These are phyloP conservation scores for Trifolium subterraneum DNA, from an alignment of 306 rosid genomes.

Conservation along the genomic window DNA sequence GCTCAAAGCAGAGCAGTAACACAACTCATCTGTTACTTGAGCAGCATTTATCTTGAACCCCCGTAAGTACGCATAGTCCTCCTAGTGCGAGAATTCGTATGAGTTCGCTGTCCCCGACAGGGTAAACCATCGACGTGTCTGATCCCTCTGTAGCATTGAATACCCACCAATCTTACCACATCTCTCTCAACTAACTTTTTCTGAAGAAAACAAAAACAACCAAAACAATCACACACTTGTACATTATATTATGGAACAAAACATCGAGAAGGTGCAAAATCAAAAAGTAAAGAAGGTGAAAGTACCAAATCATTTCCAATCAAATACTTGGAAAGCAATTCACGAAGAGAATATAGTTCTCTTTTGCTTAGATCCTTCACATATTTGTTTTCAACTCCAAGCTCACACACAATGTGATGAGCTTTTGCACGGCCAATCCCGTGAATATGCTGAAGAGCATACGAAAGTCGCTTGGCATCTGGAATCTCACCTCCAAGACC, in stretches of 20 bases:
- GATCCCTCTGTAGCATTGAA: conserved; percentile 67
- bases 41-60: conserved; percentile 42
- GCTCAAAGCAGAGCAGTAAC: conserved; percentile 28
- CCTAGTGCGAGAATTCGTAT: conserved; percentile 67
- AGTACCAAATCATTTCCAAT: conserved; percentile 72
- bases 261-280: background rate
- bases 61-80: conserved; percentile 46
- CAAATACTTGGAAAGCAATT: conserved; percentile 64
- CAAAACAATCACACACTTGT: conserved; percentile 13
- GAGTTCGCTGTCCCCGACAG: conserved; percentile 73
- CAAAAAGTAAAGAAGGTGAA: background rate
- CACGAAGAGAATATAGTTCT: conserved; percentile 63
- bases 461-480: conserved; percentile 64
- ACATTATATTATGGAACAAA: conserved; percentile 25
- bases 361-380: conserved; percentile 75
- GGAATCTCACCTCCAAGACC: conserved; percentile 82
- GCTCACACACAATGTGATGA: conserved; percentile 65
- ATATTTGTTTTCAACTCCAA: conserved; percentile 64
- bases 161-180: conserved; percentile 52
- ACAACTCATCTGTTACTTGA: conserved; percentile 37
- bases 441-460: conserved; percentile 68
- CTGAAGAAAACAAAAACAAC: conserved; percentile 36
- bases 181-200: conserved; percentile 55
- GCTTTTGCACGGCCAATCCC: conserved; percentile 73
- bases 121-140: conserved; percentile 62